These are phyloP conservation scores for Stenocarpella maydis DNA, from an alignment of 2,329 filamentous ascomycete species.

Conservation along the genomic window DNA sequence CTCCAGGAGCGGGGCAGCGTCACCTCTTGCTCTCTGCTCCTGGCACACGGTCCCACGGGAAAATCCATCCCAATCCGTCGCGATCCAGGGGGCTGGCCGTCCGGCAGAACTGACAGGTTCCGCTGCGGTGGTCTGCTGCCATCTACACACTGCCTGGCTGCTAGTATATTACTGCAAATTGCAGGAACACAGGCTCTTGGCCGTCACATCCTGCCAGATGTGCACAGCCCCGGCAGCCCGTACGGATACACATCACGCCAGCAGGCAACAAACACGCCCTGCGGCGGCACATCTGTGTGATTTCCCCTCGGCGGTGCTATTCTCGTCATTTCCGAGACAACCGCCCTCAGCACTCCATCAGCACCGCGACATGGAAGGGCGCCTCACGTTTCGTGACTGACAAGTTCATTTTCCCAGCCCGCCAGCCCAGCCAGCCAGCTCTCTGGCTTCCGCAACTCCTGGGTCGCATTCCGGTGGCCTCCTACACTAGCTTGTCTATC, in stretches of 20 bases:
- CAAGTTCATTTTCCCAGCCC: neutral
- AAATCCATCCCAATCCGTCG: neutral
- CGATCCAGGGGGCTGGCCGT: neutral
- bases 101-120: neutral
- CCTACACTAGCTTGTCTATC: constrained; percentile 10
- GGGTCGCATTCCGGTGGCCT: constrained; percentile 10
- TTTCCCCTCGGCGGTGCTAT: constrained; percentile 28
- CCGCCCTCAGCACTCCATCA: constrained; percentile 15
- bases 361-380: constrained; percentile 12
- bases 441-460: neutral
- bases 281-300: constrained; percentile 25
- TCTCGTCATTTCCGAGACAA: constrained; percentile 29
- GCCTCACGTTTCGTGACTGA: constrained; percentile 7
- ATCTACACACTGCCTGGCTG: too few species aligned
- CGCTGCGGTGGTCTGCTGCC: constrained; percentile 2
- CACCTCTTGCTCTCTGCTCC: neutral
- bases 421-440: neutral
- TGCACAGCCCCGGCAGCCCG: constrained; percentile 6
- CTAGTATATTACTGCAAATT: neutral
- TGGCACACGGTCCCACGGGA: constrained; percentile 8
- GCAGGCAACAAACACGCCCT: constrained; percentile 15
- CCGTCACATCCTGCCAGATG: neutral
- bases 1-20: constrained; percentile 10
- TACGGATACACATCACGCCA: neutral
- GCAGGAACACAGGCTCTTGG: constrained; percentile 3